These are phyloP conservation scores for Morella rubra DNA, from an alignment of 306 rosid species.

Conservation along the genomic window DNA sequence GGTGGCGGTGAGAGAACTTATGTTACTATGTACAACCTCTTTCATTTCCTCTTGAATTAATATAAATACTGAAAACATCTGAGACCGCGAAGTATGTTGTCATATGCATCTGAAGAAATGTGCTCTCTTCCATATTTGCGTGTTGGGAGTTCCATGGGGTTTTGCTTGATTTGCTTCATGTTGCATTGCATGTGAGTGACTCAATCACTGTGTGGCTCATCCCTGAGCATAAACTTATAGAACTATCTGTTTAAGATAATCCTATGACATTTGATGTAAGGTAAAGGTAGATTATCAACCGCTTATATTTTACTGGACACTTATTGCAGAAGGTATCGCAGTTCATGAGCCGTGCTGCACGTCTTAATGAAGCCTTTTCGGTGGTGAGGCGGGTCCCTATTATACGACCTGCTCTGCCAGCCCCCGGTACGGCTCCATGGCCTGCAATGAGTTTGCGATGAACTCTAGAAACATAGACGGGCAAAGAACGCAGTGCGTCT, in stretches of 20 bases:
- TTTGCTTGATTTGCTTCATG: background rate
- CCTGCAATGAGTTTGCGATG: constrained; percentile 84
- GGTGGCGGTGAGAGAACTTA: no score
- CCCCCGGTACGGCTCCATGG: constrained; percentile 74
- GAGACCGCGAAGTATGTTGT: background rate
- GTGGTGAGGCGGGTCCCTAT: constrained; percentile 87
- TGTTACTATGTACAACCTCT: no score
- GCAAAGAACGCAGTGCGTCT: constrained; percentile 31
- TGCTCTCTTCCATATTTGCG: background rate
- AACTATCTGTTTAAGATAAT: background rate
- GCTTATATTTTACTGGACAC: constrained; percentile 7
- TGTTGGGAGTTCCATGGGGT: background rate
- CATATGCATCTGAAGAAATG: background rate
- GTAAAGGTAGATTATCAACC: background rate
- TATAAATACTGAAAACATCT: background rate
- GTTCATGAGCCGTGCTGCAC: constrained; percentile 75
- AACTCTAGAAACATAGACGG: constrained; percentile 17
- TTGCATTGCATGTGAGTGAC: background rate
- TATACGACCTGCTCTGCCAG: constrained; percentile 82
- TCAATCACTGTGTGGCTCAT: background rate
- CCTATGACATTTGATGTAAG: background rate
- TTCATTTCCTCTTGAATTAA: background rate
- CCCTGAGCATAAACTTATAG: no score
- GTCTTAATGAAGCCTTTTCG: constrained; percentile 94
- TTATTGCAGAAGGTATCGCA: constrained; percentile 82